Percentiles rank a stretch among this genome's conserved stretches.
phyloP scores from a whole-genome alignment of 176 grass and related monocot genomes.

The Poa annua region DNA sequence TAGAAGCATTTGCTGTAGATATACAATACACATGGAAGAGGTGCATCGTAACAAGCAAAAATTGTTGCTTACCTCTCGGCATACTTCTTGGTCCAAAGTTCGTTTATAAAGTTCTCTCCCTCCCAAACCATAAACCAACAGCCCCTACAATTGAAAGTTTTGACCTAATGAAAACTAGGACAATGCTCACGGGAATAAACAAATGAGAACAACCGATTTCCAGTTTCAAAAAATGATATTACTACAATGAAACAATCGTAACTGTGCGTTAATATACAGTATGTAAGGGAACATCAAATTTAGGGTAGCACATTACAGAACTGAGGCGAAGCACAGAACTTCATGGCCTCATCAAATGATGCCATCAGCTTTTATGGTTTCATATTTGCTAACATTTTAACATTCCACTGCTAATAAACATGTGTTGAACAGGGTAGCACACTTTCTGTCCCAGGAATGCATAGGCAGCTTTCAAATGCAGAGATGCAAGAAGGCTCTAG shows the following conservation, averaged over 20 bases:
- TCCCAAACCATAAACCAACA: constrained; percentile 87
- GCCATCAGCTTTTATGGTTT: constrained; percentile 15
- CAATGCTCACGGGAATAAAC: constrained; percentile 19
- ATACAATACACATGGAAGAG: not conserved
- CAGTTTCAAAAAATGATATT: not conserved
- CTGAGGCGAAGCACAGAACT: not conserved
- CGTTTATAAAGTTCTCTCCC: constrained; percentile 83
- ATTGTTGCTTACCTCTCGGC: constrained; percentile 69
- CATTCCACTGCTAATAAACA: not conserved
- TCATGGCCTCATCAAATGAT: not conserved
- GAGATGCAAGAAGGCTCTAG: not conserved
- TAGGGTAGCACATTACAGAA: not conserved
- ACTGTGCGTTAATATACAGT: not conserved
- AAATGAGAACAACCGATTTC: constrained; percentile 16
- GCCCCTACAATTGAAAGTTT: constrained; percentile 62
- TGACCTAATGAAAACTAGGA: constrained; percentile 27
- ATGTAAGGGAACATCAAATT: constrained; percentile 24
- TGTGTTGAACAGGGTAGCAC: not conserved
- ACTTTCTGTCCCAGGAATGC: not conserved
- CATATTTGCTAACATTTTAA: not conserved
- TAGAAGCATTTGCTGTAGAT: constrained; percentile 19
- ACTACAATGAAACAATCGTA: not conserved
- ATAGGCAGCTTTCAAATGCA: constrained; percentile 19
- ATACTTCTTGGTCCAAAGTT: constrained; percentile 87
- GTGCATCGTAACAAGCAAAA: constrained; percentile 8